Conservation (phyloP, 108 stramenopile species). For the Aurantiochytrium sp. region DNA sequence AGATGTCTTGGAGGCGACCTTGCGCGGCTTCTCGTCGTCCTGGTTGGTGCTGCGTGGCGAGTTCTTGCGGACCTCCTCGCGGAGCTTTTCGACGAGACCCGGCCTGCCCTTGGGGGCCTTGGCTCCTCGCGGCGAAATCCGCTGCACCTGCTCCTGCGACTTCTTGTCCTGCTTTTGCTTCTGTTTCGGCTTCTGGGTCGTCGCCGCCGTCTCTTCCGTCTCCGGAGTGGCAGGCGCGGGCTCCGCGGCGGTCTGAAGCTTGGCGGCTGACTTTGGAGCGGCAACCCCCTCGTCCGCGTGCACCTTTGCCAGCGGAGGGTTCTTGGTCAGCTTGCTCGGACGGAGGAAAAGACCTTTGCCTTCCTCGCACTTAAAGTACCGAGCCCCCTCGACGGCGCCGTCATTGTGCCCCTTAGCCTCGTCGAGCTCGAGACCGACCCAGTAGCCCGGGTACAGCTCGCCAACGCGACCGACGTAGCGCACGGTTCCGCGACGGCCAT, state of each 20-base stretch:
- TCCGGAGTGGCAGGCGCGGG: background rate
- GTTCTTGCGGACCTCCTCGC: constrained; percentile 4
- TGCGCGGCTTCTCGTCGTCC: background rate
- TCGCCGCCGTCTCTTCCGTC: background rate
- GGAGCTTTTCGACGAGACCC: background rate
- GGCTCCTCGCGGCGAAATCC: too few relatives aligned
- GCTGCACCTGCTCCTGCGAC: too few relatives aligned
- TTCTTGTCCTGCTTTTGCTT: too few relatives aligned
- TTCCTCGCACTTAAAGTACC: background rate
- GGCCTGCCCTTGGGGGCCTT: background rate
- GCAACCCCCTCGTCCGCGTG: background rate
- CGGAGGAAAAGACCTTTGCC: background rate
- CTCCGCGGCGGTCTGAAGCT: background rate
- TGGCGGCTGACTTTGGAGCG: background rate
- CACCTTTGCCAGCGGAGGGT: background rate
- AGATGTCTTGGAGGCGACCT: background rate
- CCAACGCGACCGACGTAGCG: background rate
- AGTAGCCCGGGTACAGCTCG: background rate
- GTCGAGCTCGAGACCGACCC: background rate
- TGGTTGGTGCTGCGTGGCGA: background rate
- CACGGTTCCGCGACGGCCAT: background rate
- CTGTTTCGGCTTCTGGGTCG: background rate
- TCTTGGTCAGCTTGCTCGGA: constrained; percentile 13
- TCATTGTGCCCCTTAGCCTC: background rate
- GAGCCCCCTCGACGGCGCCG: background rate